These are phyloP conservation scores for Aspergillus chevalieri DNA, from an alignment of 2,329 filamentous ascomycete genomes.

Conservation along the genomic window DNA sequence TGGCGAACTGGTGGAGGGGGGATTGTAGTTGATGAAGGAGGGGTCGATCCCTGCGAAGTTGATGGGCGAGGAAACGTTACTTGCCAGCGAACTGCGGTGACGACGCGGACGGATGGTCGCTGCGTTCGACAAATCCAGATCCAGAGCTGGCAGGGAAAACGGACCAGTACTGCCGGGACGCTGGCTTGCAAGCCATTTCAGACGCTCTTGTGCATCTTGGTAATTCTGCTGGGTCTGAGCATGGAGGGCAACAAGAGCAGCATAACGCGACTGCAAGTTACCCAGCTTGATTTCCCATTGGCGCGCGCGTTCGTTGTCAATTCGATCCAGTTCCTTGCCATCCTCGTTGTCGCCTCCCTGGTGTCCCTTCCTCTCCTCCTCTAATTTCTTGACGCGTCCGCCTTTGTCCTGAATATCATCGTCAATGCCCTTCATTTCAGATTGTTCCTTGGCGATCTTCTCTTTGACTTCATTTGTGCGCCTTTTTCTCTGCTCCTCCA, in stretches of 20 bases:
- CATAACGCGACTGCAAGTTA: slow-evolving; percentile 39
- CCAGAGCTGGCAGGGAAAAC: slow-evolving; percentile 38
- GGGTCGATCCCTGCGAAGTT: slow-evolving; percentile 37
- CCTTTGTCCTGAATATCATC: slow-evolving; percentile 58
- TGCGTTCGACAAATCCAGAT: slow-evolving; percentile 36
- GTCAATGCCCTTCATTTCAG: slow-evolving; percentile 51
- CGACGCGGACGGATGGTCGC: slow-evolving; percentile 39
- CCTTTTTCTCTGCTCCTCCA: slow-evolving; percentile 36
- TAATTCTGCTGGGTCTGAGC: slow-evolving; percentile 40
- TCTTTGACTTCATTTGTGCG: slow-evolving; percentile 37
- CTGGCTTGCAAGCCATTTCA: slow-evolving; percentile 39
- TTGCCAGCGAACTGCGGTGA: slow-evolving; percentile 42
- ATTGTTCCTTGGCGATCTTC: slow-evolving; percentile 42
- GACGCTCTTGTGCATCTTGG: slow-evolving; percentile 41
- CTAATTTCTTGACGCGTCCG: slow-evolving; percentile 54
- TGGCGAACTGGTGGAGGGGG: slow-evolving; percentile 46
- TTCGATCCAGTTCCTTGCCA: slow-evolving; percentile 45
- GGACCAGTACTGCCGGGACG: slow-evolving; percentile 31
- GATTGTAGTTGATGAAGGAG: slow-evolving; percentile 43
- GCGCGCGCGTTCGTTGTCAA: slow-evolving; percentile 43
- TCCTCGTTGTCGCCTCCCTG: slow-evolving; percentile 46
- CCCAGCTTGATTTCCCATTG: slow-evolving; percentile 42
- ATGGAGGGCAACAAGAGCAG: slow-evolving; percentile 36
- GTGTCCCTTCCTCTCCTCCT: slow-evolving; percentile 51
- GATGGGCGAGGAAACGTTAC: slow-evolving; percentile 43